phyloP scores from a whole-genome alignment of 2,329 filamentous ascomycete species.

The Aureobasidium sp. region DNA sequence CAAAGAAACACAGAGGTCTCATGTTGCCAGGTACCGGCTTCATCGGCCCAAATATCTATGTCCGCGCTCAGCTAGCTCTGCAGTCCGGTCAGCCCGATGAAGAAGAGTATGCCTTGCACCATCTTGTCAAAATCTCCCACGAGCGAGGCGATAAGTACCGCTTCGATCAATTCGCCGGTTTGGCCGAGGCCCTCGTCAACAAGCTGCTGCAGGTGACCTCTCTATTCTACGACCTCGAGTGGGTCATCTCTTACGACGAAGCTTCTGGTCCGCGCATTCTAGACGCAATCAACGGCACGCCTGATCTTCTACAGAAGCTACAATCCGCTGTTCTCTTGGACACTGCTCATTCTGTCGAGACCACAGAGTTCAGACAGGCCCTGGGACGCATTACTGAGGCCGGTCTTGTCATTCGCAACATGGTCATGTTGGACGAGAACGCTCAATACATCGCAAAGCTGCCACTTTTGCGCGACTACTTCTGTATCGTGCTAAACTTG shows the following conservation, averaged over 20 bases:
- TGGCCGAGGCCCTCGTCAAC: slow-evolving; percentile 81
- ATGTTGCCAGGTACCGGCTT: slow-evolving; percentile 58
- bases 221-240: slow-evolving; percentile 75
- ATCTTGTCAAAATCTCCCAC: slow-evolving; percentile 90
- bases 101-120: slow-evolving; percentile 87
- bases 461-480: slow-evolving; percentile 67
- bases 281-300: slow-evolving; percentile 61
- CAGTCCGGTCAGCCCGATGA: slow-evolving; percentile 73
- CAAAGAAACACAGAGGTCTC: slow-evolving; percentile 44
- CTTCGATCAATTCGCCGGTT: slow-evolving; percentile 81
- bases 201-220: slow-evolving; percentile 73
- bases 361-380: slow-evolving; percentile 61
- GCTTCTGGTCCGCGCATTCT: slow-evolving; percentile 45
- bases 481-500: slow-evolving; percentile 75
- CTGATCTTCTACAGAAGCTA: slow-evolving; percentile 67
- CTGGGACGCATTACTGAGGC: slow-evolving; percentile 79
- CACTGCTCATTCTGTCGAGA: slow-evolving; percentile 62
- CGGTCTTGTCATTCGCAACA: slow-evolving; percentile 82
- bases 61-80: slow-evolving; percentile 75
- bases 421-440: slow-evolving; percentile 90
- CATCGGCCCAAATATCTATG: slow-evolving; percentile 80
- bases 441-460: slow-evolving; percentile 72
- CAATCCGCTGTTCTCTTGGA: slow-evolving; percentile 50
- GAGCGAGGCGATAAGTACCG: slow-evolving; percentile 93
- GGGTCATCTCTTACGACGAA: slow-evolving; percentile 62